These are phyloP conservation scores for Tetrapisispora pingtungensis DNA, from an alignment of 805 yeast species.

Conservation along the genomic window DNA sequence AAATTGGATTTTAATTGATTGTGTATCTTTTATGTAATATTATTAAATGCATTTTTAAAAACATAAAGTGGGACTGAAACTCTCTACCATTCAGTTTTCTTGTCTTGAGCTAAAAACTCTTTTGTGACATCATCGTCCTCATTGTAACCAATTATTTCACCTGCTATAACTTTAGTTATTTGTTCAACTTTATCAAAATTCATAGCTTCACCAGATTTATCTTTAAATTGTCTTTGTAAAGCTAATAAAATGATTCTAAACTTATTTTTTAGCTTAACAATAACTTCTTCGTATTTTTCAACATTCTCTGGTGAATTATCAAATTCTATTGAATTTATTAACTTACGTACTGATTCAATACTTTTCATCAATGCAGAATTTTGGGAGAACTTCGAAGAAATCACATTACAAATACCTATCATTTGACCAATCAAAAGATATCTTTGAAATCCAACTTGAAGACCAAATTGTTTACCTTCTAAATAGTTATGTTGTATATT, in stretches of 20 bases:
- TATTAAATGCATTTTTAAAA: background rate
- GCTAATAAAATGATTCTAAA: conserved; percentile 40
- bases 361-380: conserved; percentile 13
- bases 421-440: conserved; percentile 63
- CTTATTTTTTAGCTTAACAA: conserved; percentile 51
- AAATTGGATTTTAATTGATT: conserved; percentile 21
- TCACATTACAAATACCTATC: conserved; percentile 36
- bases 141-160: conserved; percentile 24
- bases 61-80: background rate
- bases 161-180: conserved; percentile 23
- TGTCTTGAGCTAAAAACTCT: conserved; percentile 14
- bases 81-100: conserved; percentile 19
- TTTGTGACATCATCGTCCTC: conserved; percentile 18
- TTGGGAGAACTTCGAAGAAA: conserved; percentile 26
- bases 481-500: conserved; percentile 48
- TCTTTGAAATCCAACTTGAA: conserved; percentile 67
- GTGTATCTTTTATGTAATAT: conserved; percentile 18
- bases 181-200: conserved; percentile 30
- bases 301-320: conserved; percentile 49
- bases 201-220: conserved; percentile 13
- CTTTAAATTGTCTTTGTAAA: conserved; percentile 14
- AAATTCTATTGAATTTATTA: conserved; percentile 27
- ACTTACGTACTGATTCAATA: conserved; percentile 15
- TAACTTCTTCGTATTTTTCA: conserved; percentile 40
- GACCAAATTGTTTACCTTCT: conserved; percentile 82